Evolutionary conservation across 768 basidiomycete genomes (phyloP).

Genomic region (Sutorius australiensis): DNA sequence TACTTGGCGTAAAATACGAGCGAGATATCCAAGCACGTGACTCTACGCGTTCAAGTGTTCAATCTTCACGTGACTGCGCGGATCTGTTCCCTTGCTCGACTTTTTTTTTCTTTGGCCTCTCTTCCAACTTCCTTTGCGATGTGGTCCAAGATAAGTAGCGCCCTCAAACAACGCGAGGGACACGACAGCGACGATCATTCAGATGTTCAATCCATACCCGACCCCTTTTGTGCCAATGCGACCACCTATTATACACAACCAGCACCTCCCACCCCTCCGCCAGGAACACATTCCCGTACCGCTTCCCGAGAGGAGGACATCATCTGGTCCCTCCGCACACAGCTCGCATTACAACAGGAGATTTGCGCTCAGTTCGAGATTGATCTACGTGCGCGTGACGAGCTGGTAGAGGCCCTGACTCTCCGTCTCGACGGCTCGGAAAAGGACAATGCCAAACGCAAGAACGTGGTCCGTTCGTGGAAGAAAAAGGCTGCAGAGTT

Average conservation of each 20-base stretch:
- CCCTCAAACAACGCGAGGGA: slow-evolving; percentile 43
- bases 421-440: slow-evolving; percentile 53
- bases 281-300: slow-evolving; percentile 49
- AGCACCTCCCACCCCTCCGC: slow-evolving; percentile 62
- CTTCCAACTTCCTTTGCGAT: slow-evolving; percentile 27
- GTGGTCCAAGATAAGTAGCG: slow-evolving; percentile 63
- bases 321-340: slow-evolving; percentile 70
- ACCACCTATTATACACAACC: slow-evolving; percentile 77
- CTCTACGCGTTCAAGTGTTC: slow-evolving; percentile 28
- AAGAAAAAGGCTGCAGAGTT: slow-evolving; percentile 76
- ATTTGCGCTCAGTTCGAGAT: slow-evolving; percentile 72
- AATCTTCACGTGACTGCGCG: slow-evolving; percentile 25
- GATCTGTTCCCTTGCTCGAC: background rate
- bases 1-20: background rate
- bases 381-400: slow-evolving; percentile 70
- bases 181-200: slow-evolving; percentile 21
- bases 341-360: slow-evolving; percentile 71
- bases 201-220: slow-evolving; percentile 40
- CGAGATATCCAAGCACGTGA: slow-evolving; percentile 20
- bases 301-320: slow-evolving; percentile 69
- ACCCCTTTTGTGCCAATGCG: slow-evolving; percentile 71
- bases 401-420: slow-evolving; percentile 59
- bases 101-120: background rate
- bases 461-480: slow-evolving; percentile 53
- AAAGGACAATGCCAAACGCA: slow-evolving; percentile 61